phyloP scores from a whole-genome alignment of 768 basidiomycete genomes.

The Tephrocybe rancida region DNA sequence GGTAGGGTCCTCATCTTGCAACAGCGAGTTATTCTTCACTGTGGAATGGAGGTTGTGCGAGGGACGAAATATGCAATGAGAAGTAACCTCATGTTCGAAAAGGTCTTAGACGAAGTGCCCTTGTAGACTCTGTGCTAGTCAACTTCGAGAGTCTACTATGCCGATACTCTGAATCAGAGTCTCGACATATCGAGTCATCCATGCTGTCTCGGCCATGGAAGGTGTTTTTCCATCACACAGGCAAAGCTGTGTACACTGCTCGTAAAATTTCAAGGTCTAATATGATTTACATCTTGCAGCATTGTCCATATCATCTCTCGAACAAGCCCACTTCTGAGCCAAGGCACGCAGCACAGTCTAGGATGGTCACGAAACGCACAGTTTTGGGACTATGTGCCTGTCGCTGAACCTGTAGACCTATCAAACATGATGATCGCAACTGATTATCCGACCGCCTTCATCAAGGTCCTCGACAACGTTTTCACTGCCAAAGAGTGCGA shows the following conservation, averaged over 20 bases:
- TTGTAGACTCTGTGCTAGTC: too few relatives aligned
- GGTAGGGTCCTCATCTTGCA: constrained; percentile 50
- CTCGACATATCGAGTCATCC: too few relatives aligned
- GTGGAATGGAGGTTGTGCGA: constrained; percentile 40
- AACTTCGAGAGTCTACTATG: too few relatives aligned
- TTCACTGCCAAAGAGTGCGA: constrained; percentile 38
- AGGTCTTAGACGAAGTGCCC: not conserved
- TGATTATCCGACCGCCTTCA: constrained; percentile 34
- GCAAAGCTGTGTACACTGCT: not conserved
- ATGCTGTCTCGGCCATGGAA: not conserved
- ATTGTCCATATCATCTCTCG: too few relatives aligned
- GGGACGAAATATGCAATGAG: constrained; percentile 44
- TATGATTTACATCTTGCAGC: not conserved
- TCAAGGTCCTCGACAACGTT: constrained; percentile 37
- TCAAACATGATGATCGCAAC: constrained; percentile 28
- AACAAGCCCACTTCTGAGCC: not conserved
- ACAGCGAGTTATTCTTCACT: constrained; percentile 40
- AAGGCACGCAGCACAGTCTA: not conserved
- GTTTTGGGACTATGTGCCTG: not conserved
- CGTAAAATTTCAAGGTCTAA: not conserved
- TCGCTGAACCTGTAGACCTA: constrained; percentile 24
- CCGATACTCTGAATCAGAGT: too few relatives aligned
- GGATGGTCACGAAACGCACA: not conserved
- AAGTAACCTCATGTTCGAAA: constrained; percentile 40
- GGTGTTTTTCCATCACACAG: not conserved